Conservation (phyloP, 2,329 filamentous ascomycete species). For the Fusarium dimerum region DNA sequence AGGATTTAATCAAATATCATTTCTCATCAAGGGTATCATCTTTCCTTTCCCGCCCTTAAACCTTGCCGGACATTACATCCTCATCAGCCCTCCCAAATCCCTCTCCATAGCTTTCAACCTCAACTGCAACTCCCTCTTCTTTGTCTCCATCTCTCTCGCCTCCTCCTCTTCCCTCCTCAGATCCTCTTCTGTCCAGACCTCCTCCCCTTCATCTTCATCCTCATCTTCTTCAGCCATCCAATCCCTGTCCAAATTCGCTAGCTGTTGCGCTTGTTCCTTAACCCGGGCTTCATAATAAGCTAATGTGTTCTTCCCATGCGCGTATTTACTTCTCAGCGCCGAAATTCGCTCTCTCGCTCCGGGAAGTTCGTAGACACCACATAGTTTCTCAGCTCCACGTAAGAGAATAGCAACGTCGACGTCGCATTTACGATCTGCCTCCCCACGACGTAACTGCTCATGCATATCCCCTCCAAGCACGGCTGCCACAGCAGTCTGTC, state of each 20-base stretch:
- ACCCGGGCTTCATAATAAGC: slow-evolving; percentile 81
- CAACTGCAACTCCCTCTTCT: slow-evolving; percentile 57
- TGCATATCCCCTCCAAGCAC: slow-evolving; percentile 88
- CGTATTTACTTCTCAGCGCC: slow-evolving; percentile 69
- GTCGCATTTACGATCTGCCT: slow-evolving; percentile 59
- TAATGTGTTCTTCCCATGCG: slow-evolving; percentile 71
- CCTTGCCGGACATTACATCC: slow-evolving; percentile 43
- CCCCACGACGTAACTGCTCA: slow-evolving; percentile 68
- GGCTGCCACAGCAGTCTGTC: slow-evolving; percentile 83
- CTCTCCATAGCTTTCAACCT: slow-evolving; percentile 56
- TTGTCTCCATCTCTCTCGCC: slow-evolving; percentile 55
- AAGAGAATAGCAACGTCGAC: slow-evolving; percentile 86
- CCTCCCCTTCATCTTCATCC: slow-evolving; percentile 49
- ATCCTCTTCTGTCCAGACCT: slow-evolving; percentile 67
- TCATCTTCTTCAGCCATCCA: slow-evolving; percentile 58
- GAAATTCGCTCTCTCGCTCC: slow-evolving; percentile 78
- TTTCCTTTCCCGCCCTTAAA: not conserved
- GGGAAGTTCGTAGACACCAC: slow-evolving; percentile 80
- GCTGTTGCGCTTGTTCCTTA: slow-evolving; percentile 70
- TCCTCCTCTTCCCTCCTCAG: slow-evolving; percentile 69
- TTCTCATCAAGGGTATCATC: slow-evolving; percentile 21
- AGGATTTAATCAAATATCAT: slow-evolving; percentile 2
- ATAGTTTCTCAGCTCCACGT: slow-evolving; percentile 85
- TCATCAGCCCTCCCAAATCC: slow-evolving; percentile 55
- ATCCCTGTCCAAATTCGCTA: slow-evolving; percentile 72